Base-by-base conservation (phyloP, 1,139 yeast genomes). In the Ashbya aceris region DNA sequence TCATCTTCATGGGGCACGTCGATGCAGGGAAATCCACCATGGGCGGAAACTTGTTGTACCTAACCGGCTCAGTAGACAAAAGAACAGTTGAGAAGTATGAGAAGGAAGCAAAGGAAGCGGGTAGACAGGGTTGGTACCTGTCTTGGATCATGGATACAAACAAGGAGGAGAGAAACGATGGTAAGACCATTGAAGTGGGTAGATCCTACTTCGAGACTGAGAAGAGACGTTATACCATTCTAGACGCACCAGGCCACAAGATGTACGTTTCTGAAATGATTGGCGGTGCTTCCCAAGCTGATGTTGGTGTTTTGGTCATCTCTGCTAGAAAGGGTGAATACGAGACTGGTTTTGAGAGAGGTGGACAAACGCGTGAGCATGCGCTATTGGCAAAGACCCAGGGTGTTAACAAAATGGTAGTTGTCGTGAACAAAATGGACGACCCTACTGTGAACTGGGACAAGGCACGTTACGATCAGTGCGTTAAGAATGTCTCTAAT, bases 101-200 rank as follows among this genome's bases (percentile, higher is more conserved):
- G 70, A 79, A 91, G 66, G 99, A 91, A 67, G 98, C 98, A 50
- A 89, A 86, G 67, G 99, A 91, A 57, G 97, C 97, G 37, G 97
- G 98, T 65, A 84, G 97, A 72, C 97, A 89, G 71, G 96, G 97
- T 67, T 91, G 98, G 98, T 91, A 91, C 65, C 73, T 91, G 58
- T 89, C 97, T 9, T 91, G 98, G 98, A 94, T 93, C 56, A 89
- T 91, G 96, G 99, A 91, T 67, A 89, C 97, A 56, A 91, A 93
- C 71, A 87, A 87, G 68, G 98, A 91, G 69, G 99, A 91, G 71
- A 84, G 98, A 73, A 84, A 75, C 58, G 96, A 91, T 66, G 99
- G 99, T 73, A 93, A 91, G 71, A 91, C 99, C 53, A 94, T 91
- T 58, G 98, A 91, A 69, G 97, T 91, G 51, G 99, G 98, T 61